Evolutionary conservation across 1,284 basidiomycete genomes (phyloP).

Genomic region (Malassezia arunalokei): DNA sequence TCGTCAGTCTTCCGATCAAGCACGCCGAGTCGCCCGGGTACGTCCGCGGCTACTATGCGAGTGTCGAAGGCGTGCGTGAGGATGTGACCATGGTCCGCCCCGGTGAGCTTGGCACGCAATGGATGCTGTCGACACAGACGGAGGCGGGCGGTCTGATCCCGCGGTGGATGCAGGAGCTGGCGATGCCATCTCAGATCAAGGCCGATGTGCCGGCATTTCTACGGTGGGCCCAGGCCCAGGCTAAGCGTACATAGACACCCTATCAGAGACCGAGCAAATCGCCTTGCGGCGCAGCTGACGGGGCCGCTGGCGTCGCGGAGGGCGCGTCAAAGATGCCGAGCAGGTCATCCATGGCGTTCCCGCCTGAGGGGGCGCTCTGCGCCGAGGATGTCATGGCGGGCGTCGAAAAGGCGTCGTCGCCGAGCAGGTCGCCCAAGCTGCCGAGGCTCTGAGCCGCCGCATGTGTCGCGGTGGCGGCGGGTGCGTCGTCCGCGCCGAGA

Average conservation of each 20-base stretch:
- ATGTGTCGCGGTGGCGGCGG: constrained; percentile 8
- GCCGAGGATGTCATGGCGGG: constrained; percentile 1
- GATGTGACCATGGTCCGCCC: not conserved
- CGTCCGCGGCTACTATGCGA: constrained; percentile 31
- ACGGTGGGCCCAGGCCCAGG: constrained; percentile 18
- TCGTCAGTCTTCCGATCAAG: constrained; percentile 24
- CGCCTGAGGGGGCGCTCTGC: not conserved
- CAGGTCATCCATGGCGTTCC: constrained; percentile 9
- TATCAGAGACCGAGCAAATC: constrained; percentile 11
- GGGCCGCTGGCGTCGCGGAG: not conserved
- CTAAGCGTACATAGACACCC: not conserved
- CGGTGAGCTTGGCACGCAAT: constrained; percentile 2
- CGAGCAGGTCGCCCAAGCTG: constrained; percentile 15
- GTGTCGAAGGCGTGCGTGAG: constrained; percentile 33
- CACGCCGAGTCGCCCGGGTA: constrained; percentile 12
- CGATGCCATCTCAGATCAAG: constrained; percentile 30
- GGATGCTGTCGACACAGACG: constrained; percentile 34
- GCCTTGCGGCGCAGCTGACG: constrained; percentile 1
- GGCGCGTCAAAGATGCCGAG: constrained; percentile 8
- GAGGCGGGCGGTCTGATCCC: constrained; percentile 33
- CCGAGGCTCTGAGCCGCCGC: constrained; percentile 14
- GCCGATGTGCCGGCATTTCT: constrained; percentile 37
- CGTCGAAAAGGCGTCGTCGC: constrained; percentile 14
- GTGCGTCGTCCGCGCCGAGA: constrained; percentile 38
- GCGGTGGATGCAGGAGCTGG: constrained; percentile 30